These are phyloP conservation scores for Fusarium torreyae DNA, from an alignment of 2,329 filamentous ascomycete genomes.

Conservation along the genomic window DNA sequence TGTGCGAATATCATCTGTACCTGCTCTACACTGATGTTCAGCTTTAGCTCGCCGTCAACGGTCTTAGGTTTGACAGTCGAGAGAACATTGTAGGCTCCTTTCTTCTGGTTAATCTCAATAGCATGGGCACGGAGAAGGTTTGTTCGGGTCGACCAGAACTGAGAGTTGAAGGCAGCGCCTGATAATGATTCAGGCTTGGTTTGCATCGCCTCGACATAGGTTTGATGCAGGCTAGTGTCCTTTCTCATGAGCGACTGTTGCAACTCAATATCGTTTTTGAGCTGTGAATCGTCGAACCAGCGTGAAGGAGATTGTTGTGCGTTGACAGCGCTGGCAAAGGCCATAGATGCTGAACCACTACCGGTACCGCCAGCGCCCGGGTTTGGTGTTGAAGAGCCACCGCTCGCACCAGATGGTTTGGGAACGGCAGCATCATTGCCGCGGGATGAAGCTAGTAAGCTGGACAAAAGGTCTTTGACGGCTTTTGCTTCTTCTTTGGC, in stretches of 20 bases:
- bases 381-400: constrained; percentile 50
- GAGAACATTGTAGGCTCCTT: constrained; percentile 93
- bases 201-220: constrained; percentile 86
- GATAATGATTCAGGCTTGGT: constrained; percentile 89
- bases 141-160: constrained; percentile 94
- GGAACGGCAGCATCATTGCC: constrained; percentile 66
- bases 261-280: constrained; percentile 84
- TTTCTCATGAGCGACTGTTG: constrained; percentile 91
- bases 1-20: constrained; percentile 94
- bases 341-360: constrained; percentile 78
- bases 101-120: constrained; percentile 87
- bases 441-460: constrained; percentile 80
- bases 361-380: constrained; percentile 48
- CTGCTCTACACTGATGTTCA: constrained; percentile 92
- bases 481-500: constrained; percentile 88
- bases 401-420: constrained; percentile 59
- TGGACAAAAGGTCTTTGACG: constrained; percentile 86
- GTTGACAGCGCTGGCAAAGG: constrained; percentile 80
- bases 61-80: constrained; percentile 83
- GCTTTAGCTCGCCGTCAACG: constrained; percentile 71
- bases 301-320: constrained; percentile 67
- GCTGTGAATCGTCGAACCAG: constrained; percentile 85
- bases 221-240: constrained; percentile 81
- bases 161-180: constrained; percentile 84
- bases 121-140: constrained; percentile 91